Evolutionary conservation across 495 filamentous ascomycete genomes (phyloP), one percentile per base, ranked within the genome.

Genomic region (Aspergillus hancockii): DNA sequence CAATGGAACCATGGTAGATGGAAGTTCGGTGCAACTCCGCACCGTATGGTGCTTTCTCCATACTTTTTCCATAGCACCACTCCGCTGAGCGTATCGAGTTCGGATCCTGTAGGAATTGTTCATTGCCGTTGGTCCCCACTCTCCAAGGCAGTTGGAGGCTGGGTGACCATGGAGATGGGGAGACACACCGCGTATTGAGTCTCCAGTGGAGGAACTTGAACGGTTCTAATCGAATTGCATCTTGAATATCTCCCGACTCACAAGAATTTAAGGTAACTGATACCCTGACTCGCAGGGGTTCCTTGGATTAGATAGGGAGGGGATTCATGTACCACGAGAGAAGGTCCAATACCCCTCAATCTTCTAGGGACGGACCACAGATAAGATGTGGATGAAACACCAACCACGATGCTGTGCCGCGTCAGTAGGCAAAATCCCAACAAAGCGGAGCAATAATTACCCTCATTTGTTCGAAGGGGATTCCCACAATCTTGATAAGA

Each of bases 31-130:
- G 9, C 16, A 14, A 30, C 49, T 52, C 40, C 54, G 23, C 23
- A 47, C 54, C 54, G 54, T 55, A 55, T 47, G 54, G 49, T 55
- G 54, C 28, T 55, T 31, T 41, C 22, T 55, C 22, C 25, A 46
- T 28, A 31, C 16, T 41, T 16, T 6, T 41, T 14, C 38, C 38
- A 41, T 36, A 14, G 3, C 16, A 41, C 38, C 16, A 41, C 16
- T 41, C 38, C 38, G 38, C 38, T 16, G 38, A n/a, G n/a, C 7
- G 4, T 41, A 41, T 41, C 38, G 14, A 16, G 3, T 41, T 41
- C 38, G 38, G 38, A 18, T 41, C 16, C 14, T 41, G 12, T 41
- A 41, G 14, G 38, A 41, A 41, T n/a, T 41, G 38, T 41, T 18
- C 38, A 41, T 41, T 41, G 16, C 38, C 38, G 38, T 41, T 16